phyloP scores from a whole-genome alignment of 768 basidiomycete species.

The Cantharellus anzutake region DNA sequence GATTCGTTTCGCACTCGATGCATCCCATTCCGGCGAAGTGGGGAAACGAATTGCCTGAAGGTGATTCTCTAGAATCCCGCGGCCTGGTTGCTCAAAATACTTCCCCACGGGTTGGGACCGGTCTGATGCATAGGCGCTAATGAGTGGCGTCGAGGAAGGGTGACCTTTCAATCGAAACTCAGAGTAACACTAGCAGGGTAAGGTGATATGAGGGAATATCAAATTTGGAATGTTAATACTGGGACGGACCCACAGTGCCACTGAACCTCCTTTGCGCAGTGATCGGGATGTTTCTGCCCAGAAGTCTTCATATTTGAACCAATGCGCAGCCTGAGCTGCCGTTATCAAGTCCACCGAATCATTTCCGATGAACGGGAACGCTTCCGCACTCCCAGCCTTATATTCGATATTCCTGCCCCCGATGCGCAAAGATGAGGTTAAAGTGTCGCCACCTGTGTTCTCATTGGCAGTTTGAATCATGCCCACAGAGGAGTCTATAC shows the following conservation, averaged over 20 bases:
- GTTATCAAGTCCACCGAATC: conserved; percentile 15
- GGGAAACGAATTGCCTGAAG: conserved; percentile 41
- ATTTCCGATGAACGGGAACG: conserved; percentile 29
- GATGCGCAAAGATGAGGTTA: too few species aligned
- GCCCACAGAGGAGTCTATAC: conserved; percentile 50
- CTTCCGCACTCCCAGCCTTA: conserved; percentile 25
- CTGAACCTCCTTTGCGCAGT: conserved; percentile 15
- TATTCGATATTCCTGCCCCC: background rate
- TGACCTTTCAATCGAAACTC: conserved; percentile 50
- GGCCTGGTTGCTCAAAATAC: conserved; percentile 67
- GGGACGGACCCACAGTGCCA: conserved; percentile 14
- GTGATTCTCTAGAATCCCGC: conserved; percentile 52
- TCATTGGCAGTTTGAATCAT: conserved; percentile 42
- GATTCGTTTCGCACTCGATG: conserved; percentile 10
- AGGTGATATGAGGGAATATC: background rate
- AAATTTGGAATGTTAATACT: background rate
- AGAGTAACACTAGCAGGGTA: conserved; percentile 29
- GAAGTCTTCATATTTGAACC: conserved; percentile 15
- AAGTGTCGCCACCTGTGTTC: background rate
- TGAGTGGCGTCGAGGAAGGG: conserved; percentile 36
- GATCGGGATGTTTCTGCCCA: conserved; percentile 13
- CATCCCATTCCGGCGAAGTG: conserved; percentile 10
- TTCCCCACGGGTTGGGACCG: conserved; percentile 28
- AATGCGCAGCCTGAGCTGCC: conserved; percentile 17
- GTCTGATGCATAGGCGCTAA: conserved; percentile 46